A percentile compares a stretch with the other conserved stretches of the same genome.
Evolutionary conservation across 2,329 filamentous ascomycete species (phyloP).

Genomic region (Taxawa tesnikishii): DNA sequence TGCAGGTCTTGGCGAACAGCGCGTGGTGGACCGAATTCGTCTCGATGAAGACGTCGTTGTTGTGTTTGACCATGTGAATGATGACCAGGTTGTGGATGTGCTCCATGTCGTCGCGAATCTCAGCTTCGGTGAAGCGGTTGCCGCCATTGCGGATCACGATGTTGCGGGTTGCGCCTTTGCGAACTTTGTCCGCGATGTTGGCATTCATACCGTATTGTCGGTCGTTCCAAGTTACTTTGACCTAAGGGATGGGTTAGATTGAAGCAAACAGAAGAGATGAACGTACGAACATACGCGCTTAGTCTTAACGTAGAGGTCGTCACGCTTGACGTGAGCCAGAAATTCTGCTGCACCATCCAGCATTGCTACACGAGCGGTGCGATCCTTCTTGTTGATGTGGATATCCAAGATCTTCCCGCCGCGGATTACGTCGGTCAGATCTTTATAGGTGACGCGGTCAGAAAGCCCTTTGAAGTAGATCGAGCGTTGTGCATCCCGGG

Average conservation of each 20-base stretch:
- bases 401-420: constrained; percentile 62
- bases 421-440: constrained; percentile 52
- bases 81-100: constrained; percentile 73
- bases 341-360: constrained; percentile 52
- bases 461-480: constrained; percentile 52
- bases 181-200: constrained; percentile 53
- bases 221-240: constrained; percentile 57
- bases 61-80: constrained; percentile 48
- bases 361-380: constrained; percentile 57
- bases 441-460: constrained; percentile 49
- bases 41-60: constrained; percentile 52
- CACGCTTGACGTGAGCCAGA: constrained; percentile 48
- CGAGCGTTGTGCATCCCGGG: constrained; percentile 35
- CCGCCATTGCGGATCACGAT: constrained; percentile 50
- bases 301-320: constrained; percentile 56
- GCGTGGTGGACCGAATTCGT: constrained; percentile 70
- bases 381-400: constrained; percentile 46
- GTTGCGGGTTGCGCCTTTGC: constrained; percentile 58
- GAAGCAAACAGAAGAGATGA: background rate
- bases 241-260: constrained; percentile 31
- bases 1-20: constrained; percentile 63
- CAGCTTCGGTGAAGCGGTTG: constrained; percentile 28
- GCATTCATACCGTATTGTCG: constrained; percentile 54
- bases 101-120: constrained; percentile 60
- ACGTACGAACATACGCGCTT: constrained; percentile 45